These are phyloP conservation scores for Deinandra increscens DNA, from an alignment of 129 eudicot genomes.

Conservation along the genomic window DNA sequence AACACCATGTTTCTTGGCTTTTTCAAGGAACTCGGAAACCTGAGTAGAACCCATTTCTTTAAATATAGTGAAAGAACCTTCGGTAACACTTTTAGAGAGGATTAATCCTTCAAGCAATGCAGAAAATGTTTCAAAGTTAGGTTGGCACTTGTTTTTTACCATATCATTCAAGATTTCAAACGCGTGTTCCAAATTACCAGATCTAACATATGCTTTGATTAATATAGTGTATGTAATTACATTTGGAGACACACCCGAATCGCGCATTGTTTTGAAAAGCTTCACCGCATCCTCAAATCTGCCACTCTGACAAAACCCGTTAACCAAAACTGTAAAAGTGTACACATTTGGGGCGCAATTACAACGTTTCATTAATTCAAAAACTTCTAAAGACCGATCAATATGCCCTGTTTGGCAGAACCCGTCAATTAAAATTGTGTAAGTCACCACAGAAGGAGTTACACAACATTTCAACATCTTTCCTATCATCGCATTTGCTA, in stretches of 20 bases:
- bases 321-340: constrained; percentile 39
- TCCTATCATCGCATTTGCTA: constrained; percentile 33
- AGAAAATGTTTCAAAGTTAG: constrained; percentile 20
- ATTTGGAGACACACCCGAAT: constrained; percentile 33
- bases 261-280: constrained; percentile 30
- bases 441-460: constrained; percentile 49
- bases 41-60: constrained; percentile 19
- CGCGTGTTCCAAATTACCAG: constrained; percentile 18
- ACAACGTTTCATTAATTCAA: constrained; percentile 38
- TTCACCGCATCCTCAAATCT: constrained; percentile 30
- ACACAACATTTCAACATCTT: constrained; percentile 44
- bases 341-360: constrained; percentile 42
- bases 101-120: constrained; percentile 31
- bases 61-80: constrained; percentile 14
- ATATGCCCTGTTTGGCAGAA: constrained; percentile 22
- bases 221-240: constrained; percentile 25
- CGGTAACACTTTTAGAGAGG: neutral
- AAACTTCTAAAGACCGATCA: constrained; percentile 24
- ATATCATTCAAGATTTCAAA: constrained; percentile 35
- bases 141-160: constrained; percentile 30
- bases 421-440: constrained; percentile 41
- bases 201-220: constrained; percentile 29
- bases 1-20: constrained; percentile 22
- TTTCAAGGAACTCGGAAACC: constrained; percentile 15
- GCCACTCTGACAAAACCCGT: constrained; percentile 32